phyloP scores from a whole-genome alignment of 129 eudicot genomes.

The Centrapalus pauciflorus region DNA sequence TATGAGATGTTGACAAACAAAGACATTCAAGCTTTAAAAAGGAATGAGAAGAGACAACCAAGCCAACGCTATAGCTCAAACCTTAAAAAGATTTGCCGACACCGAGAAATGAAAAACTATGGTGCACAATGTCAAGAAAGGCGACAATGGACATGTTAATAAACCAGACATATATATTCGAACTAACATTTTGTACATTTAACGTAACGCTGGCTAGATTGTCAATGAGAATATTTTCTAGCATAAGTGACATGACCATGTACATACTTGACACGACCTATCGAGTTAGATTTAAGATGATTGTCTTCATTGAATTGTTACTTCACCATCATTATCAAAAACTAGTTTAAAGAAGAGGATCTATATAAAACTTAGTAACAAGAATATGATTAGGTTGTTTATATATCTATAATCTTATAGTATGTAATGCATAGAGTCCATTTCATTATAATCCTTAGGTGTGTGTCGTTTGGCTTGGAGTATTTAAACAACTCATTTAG shows the following conservation, averaged over 20 bases:
- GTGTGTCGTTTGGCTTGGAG: too few relatives aligned
- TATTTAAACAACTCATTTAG: too few relatives aligned
- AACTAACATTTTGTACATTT: neutral
- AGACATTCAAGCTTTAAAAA: neutral
- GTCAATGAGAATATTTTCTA: neutral
- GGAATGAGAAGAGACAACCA: neutral
- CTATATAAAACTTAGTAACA: neutral
- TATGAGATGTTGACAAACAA: neutral
- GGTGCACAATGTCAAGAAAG: neutral
- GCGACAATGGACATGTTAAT: neutral
- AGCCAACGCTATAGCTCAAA: neutral
- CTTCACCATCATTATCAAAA: neutral
- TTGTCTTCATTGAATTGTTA: conserved; percentile 4
- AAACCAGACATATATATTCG: conserved; percentile 1
- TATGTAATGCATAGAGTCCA: too few relatives aligned
- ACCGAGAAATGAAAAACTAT: neutral
- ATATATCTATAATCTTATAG: too few relatives aligned
- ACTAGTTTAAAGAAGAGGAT: neutral
- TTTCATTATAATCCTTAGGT: too few relatives aligned
- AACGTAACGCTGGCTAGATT: neutral
- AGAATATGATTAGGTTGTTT: neutral
- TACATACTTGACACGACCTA: neutral
- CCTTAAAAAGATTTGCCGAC: neutral
- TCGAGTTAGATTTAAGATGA: neutral
- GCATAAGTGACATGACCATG: neutral